A percentile compares a stretch with the other conserved stretches of the same genome.
phyloP scores from a whole-genome alignment of 352 stramenopile species.

The Phytophthora pistaciae region DNA sequence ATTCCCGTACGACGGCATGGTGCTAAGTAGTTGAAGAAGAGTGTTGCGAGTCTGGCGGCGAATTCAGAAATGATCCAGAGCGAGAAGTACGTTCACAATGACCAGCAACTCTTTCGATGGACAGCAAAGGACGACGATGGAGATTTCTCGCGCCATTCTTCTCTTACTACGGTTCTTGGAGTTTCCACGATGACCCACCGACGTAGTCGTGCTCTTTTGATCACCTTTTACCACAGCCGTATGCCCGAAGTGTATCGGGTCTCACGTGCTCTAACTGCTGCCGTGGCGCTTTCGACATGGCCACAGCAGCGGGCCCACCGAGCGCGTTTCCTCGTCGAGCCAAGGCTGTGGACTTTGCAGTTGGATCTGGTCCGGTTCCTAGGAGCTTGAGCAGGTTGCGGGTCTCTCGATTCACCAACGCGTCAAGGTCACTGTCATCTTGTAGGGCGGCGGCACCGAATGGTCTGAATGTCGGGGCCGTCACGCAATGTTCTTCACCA shows the following conservation, averaged over 20 bases:
- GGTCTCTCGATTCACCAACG: conserved; percentile 29
- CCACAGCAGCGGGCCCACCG: not conserved
- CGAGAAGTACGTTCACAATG: not conserved
- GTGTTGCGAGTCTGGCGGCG: not conserved
- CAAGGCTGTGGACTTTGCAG: not conserved
- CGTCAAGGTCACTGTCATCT: conserved; percentile 25
- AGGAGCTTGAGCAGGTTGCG: conserved; percentile 12
- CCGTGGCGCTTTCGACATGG: not conserved
- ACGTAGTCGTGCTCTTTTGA: too few species aligned
- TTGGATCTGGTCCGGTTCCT: not conserved
- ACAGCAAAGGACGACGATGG: not conserved
- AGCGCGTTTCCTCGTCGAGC: not conserved
- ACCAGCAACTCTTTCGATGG: not conserved
- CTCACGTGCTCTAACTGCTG: conserved; percentile 1
- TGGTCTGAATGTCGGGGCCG: not conserved
- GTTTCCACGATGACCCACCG: too few species aligned
- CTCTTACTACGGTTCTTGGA: too few species aligned
- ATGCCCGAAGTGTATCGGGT: conserved; percentile 12
- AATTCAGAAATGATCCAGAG: conserved; percentile 42
- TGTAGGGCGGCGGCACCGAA: not conserved
- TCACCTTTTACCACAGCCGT: conserved; percentile 5
- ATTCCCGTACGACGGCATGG: conserved; percentile 40
- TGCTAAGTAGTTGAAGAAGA: conserved; percentile 4
- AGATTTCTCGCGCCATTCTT: not conserved
- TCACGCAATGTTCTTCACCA: not conserved